Evolutionary conservation across 768 basidiomycete genomes (phyloP).

Genomic region (Naematelia aurantialba): DNA sequence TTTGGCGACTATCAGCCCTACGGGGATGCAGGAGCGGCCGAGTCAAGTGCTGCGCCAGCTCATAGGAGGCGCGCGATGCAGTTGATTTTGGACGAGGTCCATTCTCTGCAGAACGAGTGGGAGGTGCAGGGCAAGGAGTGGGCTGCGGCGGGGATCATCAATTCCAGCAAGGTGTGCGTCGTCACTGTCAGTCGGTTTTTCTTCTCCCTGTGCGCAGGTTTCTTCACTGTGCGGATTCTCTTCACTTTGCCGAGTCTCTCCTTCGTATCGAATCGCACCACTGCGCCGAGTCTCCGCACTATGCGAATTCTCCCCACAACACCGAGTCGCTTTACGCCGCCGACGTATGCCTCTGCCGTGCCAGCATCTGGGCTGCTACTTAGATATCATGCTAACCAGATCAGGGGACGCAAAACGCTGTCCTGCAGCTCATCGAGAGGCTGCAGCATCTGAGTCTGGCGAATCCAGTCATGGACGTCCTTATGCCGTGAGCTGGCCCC

Average conservation of each 20-base stretch:
- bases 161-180: conserved; percentile 42
- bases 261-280: too few relatives aligned
- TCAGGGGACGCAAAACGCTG: conserved; percentile 43
- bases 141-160: conserved; percentile 46
- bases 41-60: conserved; percentile 15
- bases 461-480: conserved; percentile 48
- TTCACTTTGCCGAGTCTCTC: neutral
- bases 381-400: conserved; percentile 4
- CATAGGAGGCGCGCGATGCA: conserved; percentile 36
- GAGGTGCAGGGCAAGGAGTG: conserved; percentile 29
- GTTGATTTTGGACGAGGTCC: conserved; percentile 42
- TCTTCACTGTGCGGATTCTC: too few relatives aligned
- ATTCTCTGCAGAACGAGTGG: conserved; percentile 38
- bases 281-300: too few relatives aligned
- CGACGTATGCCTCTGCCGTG: too few relatives aligned
- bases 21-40: conserved; percentile 14
- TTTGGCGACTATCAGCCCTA: conserved; percentile 12
- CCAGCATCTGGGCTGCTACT: too few relatives aligned
- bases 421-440: conserved; percentile 36
- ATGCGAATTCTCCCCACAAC: too few relatives aligned
- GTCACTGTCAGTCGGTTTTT: conserved; percentile 37
- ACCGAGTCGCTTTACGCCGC: too few relatives aligned
- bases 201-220: neutral
- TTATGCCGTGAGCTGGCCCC: conserved; percentile 39
- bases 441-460: conserved; percentile 38